Percentiles rank a stretch among this genome's conserved stretches.
Conservation (phyloP, 306 rosid genomes). For the Quercus rubra region DNA sequence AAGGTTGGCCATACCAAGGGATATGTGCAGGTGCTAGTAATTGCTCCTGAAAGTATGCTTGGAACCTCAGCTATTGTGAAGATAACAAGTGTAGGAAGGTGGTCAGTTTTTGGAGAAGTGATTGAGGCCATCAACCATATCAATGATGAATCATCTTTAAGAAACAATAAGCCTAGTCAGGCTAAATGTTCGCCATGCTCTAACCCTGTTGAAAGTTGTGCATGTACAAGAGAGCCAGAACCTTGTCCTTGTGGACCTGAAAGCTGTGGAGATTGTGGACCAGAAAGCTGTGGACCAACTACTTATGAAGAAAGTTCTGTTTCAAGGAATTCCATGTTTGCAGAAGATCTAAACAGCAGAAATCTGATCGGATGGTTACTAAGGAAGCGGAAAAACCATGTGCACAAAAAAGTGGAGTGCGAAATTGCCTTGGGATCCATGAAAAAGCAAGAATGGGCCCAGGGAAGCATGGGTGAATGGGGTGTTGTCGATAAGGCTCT, state of each 20-base stretch:
- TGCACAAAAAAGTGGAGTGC: constrained; percentile 29
- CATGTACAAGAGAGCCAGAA: constrained; percentile 36
- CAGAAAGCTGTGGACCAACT: constrained; percentile 46
- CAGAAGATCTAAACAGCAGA: constrained; percentile 41
- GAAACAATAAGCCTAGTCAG: constrained; percentile 20
- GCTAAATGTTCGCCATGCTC: constrained; percentile 38
- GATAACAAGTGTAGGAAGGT: constrained; percentile 84
- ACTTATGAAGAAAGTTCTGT: constrained; percentile 12
- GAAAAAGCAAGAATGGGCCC: constrained; percentile 30
- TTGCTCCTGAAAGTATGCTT: constrained; percentile 65
- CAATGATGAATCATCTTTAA: constrained; percentile 27
- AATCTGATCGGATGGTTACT: constrained; percentile 65
- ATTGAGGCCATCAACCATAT: constrained; percentile 48
- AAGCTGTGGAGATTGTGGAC: constrained; percentile 35
- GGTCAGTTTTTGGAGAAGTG: constrained; percentile 95
- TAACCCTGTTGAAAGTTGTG: constrained; percentile 24
- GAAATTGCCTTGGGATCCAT: constrained; percentile 37
- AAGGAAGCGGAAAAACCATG: constrained; percentile 59
- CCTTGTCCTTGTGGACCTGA: constrained; percentile 62
- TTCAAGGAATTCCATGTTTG: constrained; percentile 25
- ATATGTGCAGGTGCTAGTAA: constrained; percentile 82
- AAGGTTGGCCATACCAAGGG: constrained; percentile 99
- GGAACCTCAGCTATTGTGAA: constrained; percentile 82
- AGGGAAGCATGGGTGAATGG: constrained; percentile 40
- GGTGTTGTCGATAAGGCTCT: constrained; percentile 70